Evolutionary conservation across 116 monocot genomes (phyloP), one percentile per base, ranked within the genome.

Genomic region (Papilionanthe hybrid): DNA sequence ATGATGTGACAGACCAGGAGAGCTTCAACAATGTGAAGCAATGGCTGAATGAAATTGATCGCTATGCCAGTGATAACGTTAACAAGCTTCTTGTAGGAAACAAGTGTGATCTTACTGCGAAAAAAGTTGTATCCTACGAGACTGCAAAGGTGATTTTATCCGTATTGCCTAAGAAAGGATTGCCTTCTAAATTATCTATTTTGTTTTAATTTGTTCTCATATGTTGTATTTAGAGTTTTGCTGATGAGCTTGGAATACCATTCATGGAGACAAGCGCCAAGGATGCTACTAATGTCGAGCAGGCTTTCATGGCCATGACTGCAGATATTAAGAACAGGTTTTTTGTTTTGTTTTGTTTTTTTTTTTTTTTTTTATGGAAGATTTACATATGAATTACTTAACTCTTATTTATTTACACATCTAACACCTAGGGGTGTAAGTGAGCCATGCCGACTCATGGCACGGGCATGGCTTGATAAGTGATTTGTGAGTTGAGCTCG

Each of bases 71-170:
- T 79, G 87, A 87, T 47, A 87, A 57, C 78, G 87, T 87, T 32
- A 87, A 87, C 84, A 87, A 87, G 80, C 84, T 87, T 84, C 79
- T 87, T 23, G 87, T 87, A 17, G 87, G 87, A 73, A 83, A 83
- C 42, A 83, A 83, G 45, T 72, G 58, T 18, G 83, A 83, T 77
- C 83, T 83, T n/a, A 80, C 87, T 75, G 84, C 72, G 11, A 84
- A 84, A n/a, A 87, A 87, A 75, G 87, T 87, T 55, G 87, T 87
- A 15, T 84, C 87, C 17, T 81, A 72, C 41, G 87, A 87, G 75
- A 84, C 87, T 47, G 87, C 69, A 25, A 81, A 87, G 87, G 87
- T 87, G 29, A 72, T 75, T n/a, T 47, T 10, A 18, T 37, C 37
- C 4, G 37, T 37, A 37, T 37, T 37, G 37, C 37, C 37, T 37